Conservation (phyloP, 2,329 filamentous ascomycete species). For the Trichoderma simmonsii region DNA sequence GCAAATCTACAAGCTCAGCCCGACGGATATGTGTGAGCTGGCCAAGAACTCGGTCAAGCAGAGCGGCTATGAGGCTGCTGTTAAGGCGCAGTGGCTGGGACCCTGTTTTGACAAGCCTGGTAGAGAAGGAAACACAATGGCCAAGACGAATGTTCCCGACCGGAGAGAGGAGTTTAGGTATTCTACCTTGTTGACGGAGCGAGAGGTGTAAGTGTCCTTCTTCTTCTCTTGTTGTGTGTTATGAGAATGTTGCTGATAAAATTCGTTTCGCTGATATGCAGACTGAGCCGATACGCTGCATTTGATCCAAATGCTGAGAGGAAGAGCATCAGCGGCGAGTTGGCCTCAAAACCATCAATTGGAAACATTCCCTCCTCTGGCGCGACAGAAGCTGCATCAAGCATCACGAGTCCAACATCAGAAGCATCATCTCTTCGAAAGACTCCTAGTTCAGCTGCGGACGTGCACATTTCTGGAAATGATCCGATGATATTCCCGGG, state of each 20-base stretch:
- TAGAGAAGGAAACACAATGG: conserved; percentile 82
- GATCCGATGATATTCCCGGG: conserved; percentile 73
- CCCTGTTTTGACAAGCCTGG: conserved; percentile 73
- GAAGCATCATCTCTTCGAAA: conserved; percentile 24
- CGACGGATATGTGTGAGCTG: conserved; percentile 97
- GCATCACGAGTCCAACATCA: background rate
- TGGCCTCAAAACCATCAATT: conserved; percentile 22
- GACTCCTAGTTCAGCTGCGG: conserved; percentile 38
- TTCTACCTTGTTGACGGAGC: conserved; percentile 79
- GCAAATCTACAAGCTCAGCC: conserved; percentile 96
- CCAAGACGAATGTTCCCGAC: conserved; percentile 94
- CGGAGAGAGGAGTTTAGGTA: conserved; percentile 86
- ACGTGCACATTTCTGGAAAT: conserved; percentile 51
- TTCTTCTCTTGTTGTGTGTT: background rate
- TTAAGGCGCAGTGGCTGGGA: conserved; percentile 93
- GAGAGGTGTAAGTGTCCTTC: conserved; percentile 65
- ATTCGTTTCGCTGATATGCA: conserved; percentile 22
- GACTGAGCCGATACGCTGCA: conserved; percentile 43
- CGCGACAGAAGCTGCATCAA: background rate
- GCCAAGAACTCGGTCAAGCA: conserved; percentile 95
- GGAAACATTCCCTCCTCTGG: background rate
- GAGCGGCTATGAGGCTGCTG: conserved; percentile 82
- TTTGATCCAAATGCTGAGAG: conserved; percentile 27
- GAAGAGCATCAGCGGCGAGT: background rate
- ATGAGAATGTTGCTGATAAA: background rate